phyloP scores from a whole-genome alignment of 257 asterid genomes.

The Oldenlandia corymbosa region DNA sequence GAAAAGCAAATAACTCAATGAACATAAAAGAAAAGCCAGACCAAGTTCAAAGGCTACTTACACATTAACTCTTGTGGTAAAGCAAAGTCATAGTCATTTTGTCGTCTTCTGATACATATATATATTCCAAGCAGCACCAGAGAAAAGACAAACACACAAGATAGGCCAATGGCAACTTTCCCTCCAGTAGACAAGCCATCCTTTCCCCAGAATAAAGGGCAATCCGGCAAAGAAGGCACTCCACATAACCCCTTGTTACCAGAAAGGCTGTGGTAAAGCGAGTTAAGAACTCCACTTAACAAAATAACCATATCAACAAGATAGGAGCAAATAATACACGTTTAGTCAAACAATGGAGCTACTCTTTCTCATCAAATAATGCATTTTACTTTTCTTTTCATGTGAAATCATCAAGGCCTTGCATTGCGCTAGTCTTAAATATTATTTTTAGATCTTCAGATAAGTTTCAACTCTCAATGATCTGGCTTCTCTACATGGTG shows the following conservation, averaged over 20 bases:
- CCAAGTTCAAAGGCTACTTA: conserved; percentile 34
- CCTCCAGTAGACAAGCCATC: conserved; percentile 73
- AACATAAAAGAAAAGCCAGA: neutral
- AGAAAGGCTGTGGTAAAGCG: conserved; percentile 51
- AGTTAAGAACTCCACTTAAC: too few species aligned
- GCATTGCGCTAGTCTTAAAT: too few species aligned
- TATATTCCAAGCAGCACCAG: conserved; percentile 36
- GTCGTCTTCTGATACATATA: conserved; percentile 52
- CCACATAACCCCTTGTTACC: conserved; percentile 89
- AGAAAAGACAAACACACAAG: conserved; percentile 43
- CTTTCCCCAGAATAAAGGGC: conserved; percentile 80
- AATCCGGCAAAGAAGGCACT: conserved; percentile 71
- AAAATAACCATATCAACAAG: neutral
- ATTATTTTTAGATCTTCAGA: too few species aligned
- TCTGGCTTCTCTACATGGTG: neutral
- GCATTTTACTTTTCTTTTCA: neutral
- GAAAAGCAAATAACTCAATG: neutral
- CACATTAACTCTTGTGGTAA: conserved; percentile 71
- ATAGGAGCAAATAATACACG: neutral
- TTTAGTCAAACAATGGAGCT: too few species aligned
- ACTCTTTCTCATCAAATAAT: neutral
- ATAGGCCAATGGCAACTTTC: conserved; percentile 60
- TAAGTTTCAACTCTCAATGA: too few species aligned
- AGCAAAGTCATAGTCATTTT: conserved; percentile 72
- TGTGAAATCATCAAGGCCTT: too few species aligned